Evolutionary conservation across 2,329 filamentous ascomycete genomes (phyloP).

Genomic region (Phialophora macrospora): DNA sequence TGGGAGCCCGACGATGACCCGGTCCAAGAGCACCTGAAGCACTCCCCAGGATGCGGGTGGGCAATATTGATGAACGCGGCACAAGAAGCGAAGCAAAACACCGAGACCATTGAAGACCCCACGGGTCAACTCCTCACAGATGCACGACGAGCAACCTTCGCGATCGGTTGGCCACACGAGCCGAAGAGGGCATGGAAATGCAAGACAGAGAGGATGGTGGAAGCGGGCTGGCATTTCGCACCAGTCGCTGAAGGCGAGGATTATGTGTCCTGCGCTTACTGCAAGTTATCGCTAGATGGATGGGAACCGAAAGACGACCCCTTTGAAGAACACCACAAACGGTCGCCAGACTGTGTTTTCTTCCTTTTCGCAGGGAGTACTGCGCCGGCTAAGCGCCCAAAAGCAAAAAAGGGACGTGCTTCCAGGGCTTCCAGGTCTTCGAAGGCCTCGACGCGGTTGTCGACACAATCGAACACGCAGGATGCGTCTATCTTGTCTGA

Average conservation of each 20-base stretch:
- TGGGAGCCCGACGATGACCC: conserved; percentile 91
- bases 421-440: conserved; percentile 53
- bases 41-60: conserved; percentile 84
- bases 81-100: conserved; percentile 66
- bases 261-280: conserved; percentile 89
- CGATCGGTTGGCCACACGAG: conserved; percentile 86
- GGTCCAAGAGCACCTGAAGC: conserved; percentile 80
- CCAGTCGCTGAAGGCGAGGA: conserved; percentile 83
- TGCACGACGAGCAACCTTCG: conserved; percentile 82
- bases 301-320: conserved; percentile 95
- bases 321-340: conserved; percentile 82
- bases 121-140: conserved; percentile 71
- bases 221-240: conserved; percentile 93
- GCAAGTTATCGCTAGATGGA: conserved; percentile 83
- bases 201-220: conserved; percentile 87
- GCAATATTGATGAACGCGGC: conserved; percentile 70
- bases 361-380: conserved; percentile 70
- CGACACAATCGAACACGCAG: conserved; percentile 55
- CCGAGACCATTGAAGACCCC: conserved; percentile 71
- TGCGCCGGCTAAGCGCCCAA: conserved; percentile 60
- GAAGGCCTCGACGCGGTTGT: conserved; percentile 68
- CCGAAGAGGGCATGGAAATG: conserved; percentile 85
- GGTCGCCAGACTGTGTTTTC: conserved; percentile 80
- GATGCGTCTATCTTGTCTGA: conserved; percentile 48
- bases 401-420: conserved; percentile 59